Evolutionary conservation across 164 flowering plant genomes (phyloP).

Genomic region (Vitis riparia): DNA sequence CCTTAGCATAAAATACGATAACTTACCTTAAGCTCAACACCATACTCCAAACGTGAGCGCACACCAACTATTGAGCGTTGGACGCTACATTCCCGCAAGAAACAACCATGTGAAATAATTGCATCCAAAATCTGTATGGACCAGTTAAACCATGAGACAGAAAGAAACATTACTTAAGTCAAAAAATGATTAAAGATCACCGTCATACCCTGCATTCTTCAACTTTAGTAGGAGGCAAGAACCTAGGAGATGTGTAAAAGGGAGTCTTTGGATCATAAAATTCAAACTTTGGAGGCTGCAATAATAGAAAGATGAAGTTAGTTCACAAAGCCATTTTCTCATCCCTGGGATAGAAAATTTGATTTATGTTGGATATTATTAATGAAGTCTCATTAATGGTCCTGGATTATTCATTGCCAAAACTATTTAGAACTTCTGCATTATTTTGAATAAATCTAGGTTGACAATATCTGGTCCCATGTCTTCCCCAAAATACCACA

Average conservation of each 20-base stretch:
- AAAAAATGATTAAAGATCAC: constrained; percentile 3
- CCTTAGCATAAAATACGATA: not conserved
- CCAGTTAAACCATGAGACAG: constrained; percentile 15
- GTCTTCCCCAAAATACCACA: no score
- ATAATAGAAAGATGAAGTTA: constrained; percentile 4
- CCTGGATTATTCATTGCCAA: no score
- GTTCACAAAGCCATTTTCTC: not conserved
- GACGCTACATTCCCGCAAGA: constrained; percentile 80
- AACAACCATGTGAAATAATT: constrained; percentile 95
- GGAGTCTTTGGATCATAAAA: constrained; percentile 91
- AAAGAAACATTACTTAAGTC: not conserved
- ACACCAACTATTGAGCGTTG: constrained; percentile 85
- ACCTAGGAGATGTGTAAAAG: constrained; percentile 90
- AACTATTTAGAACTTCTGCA: no score
- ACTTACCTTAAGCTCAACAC: constrained; percentile 73
- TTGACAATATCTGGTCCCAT: no score
- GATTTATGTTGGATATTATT: no score
- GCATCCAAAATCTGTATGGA: constrained; percentile 74
- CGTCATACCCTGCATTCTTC: constrained; percentile 80
- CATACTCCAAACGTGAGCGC: constrained; percentile 83
- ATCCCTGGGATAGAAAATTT: no score
- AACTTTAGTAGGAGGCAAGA: constrained; percentile 89
- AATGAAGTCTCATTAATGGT: no score
- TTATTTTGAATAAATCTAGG: no score
- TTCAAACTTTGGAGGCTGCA: constrained; percentile 81